Percentiles rank a stretch among this genome's conserved stretches.
phyloP scores from a whole-genome alignment of 1,139 yeast species.

The Suhomyces bokatorum region DNA sequence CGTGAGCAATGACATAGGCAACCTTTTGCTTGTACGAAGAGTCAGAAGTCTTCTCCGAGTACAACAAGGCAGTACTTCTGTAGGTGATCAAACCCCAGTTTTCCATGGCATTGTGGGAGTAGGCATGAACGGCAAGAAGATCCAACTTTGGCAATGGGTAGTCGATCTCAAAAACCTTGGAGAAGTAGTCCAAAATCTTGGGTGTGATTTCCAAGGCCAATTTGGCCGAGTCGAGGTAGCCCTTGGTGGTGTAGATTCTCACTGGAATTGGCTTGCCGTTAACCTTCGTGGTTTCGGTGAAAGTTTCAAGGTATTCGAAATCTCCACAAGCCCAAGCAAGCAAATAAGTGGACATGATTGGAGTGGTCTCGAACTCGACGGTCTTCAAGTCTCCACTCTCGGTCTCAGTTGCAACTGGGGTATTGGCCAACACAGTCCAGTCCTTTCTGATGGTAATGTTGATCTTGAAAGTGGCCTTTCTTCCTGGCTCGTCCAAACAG shows the following conservation, averaged over 20 bases:
- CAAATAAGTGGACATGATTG: conserved; percentile 73
- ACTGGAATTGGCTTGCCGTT: conserved; percentile 58
- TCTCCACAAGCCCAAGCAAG: conserved; percentile 81
- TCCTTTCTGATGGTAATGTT: conserved; percentile 14
- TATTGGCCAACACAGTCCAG: conserved; percentile 21
- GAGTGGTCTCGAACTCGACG: conserved; percentile 56
- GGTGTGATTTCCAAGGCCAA: conserved; percentile 69
- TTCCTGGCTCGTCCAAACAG: conserved; percentile 83
- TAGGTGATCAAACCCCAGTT: conserved; percentile 87
- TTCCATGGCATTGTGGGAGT: conserved; percentile 85
- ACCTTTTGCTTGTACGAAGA: conserved; percentile 73
- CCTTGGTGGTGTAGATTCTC: conserved; percentile 70
- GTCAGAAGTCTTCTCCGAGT: conserved; percentile 65
- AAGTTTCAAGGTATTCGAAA: conserved; percentile 65
- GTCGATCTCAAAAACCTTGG: conserved; percentile 61
- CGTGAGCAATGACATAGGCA: conserved; percentile 87
- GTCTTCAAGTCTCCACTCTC: conserved; percentile 8
- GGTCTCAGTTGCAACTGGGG: conserved; percentile 16
- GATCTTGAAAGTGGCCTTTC: conserved; percentile 66
- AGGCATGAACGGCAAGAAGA: conserved; percentile 74
- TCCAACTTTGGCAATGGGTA: conserved; percentile 77
- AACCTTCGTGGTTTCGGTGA: conserved; percentile 37
- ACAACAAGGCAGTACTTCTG: conserved; percentile 73
- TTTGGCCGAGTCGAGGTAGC: conserved; percentile 61
- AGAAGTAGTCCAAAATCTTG: conserved; percentile 65